Base-by-base conservation (phyloP, 768 basidiomycete species). In the Serendipita sp. region DNA sequence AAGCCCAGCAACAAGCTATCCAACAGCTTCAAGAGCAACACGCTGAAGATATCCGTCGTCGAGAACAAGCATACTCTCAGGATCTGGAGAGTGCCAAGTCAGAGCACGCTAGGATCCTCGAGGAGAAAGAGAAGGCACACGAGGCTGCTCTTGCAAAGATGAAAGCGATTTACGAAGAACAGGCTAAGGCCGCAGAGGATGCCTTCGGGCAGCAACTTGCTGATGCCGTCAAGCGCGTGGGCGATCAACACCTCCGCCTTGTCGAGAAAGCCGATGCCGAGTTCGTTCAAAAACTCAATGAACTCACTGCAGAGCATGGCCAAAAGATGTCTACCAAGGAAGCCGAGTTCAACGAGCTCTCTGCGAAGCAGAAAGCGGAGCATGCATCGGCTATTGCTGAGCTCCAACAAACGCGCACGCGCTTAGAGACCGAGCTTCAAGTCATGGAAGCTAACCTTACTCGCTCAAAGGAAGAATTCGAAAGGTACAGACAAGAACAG, bases 11-110 rank as follows among this genome's bases (percentile, higher is more conserved):
- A 46, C 65, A 78, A 6, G 82, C 83, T 29, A 72, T 94, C 63
- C 75, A 83, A 63, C 80, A 79, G 33, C 77, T 92, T 31, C 86
- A 86, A 69, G 83, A 86, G 16, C 88, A 87, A 68, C 87, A 91
- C 68, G 75, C 80, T 0, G 78, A 83, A 10, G 83, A 83, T 11
- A 78, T 89, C 64, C 69, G 78, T 15, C 79, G 83, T 66, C 87
- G 85, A 73, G 87, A 91, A 68, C 73, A 76, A 5, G 78, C 81
- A 43, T 83, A 85, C 64, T 70, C 76, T 0, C 83, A 85, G 63
- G 84, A 90, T 71, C 69, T 87, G 40, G 83, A 86, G 68, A 79
- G 76, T 63, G 74, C 86, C 44, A 85, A 83, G 71, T 77, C 78
- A 18, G 84, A 87, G 34, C 88, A 91, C 69, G 71, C 76, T 1